These are phyloP conservation scores for Lentinula novae-zelandiae DNA, from an alignment of 1,284 basidiomycete genomes.

Conservation along the genomic window DNA sequence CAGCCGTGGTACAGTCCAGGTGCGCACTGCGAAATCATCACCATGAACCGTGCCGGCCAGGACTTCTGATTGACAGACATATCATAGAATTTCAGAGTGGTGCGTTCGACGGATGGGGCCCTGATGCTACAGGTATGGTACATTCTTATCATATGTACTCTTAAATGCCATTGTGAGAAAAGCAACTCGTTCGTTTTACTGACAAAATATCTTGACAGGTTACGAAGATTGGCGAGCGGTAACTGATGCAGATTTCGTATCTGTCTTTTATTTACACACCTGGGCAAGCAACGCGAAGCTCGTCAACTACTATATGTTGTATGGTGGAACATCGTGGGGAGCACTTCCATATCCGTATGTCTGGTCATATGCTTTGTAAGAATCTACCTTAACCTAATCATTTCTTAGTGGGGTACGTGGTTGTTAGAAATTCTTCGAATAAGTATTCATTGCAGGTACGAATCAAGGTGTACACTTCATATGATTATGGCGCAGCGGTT, in stretches of 20 bases:
- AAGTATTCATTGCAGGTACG: conserved; percentile 40
- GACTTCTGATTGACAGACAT: conserved; percentile 23
- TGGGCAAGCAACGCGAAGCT: conserved; percentile 77
- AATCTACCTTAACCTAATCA: conserved; percentile 21
- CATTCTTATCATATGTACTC: background rate
- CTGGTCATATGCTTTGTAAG: conserved; percentile 33
- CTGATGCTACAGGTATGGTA: background rate
- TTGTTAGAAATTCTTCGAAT: conserved; percentile 24
- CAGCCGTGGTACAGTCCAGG: background rate
- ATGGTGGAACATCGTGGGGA: conserved; percentile 71
- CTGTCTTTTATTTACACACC: conserved; percentile 69
- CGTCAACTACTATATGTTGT: conserved; percentile 71
- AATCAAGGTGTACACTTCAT: conserved; percentile 61
- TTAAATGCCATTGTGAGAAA: background rate
- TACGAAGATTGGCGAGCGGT: conserved; percentile 33
- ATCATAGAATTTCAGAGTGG: conserved; percentile 22
- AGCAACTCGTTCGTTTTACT: conserved; percentile 26
- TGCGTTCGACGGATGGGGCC: conserved; percentile 46
- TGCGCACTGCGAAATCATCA: background rate
- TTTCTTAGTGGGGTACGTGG: conserved; percentile 27
- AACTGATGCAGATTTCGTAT: conserved; percentile 57
- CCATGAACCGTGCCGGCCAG: conserved; percentile 25
- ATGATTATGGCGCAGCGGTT: conserved; percentile 64
- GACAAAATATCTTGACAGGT: conserved; percentile 22
- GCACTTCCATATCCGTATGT: conserved; percentile 52